These are phyloP conservation scores for Citrus cavaleriei DNA, from an alignment of 345 rosid species.

Conservation along the genomic window DNA sequence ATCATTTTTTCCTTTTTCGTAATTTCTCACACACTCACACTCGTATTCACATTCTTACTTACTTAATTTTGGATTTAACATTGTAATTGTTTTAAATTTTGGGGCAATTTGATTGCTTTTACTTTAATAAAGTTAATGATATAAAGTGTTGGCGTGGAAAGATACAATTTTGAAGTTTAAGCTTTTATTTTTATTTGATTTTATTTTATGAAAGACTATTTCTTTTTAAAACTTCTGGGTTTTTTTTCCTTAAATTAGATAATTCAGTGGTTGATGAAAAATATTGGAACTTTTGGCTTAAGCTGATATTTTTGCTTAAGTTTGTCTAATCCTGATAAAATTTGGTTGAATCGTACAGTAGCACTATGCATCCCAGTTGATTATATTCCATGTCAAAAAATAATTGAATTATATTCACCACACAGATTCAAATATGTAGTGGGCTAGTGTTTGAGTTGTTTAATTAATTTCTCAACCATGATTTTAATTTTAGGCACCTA, in stretches of 20 bases:
- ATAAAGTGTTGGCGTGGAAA: neutral
- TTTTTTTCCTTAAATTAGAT: neutral
- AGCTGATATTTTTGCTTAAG: neutral
- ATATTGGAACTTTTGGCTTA: neutral
- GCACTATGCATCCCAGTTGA: neutral
- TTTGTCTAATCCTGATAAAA: neutral
- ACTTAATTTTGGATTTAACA: neutral
- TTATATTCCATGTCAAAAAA: neutral
- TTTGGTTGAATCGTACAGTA: neutral
- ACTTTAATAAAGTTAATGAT: neutral
- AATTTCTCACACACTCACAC: neutral
- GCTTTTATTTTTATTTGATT: neutral
- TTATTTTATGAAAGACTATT: neutral
- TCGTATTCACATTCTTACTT: neutral
- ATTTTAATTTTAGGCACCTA: constrained; percentile 53
- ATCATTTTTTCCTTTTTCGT: neutral
- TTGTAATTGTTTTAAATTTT: neutral
- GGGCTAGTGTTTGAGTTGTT: neutral
- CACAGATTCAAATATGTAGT: neutral
- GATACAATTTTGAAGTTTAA: neutral
- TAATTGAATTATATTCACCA: neutral
- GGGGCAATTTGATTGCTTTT: neutral
- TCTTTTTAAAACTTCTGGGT: no score
- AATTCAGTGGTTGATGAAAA: neutral
- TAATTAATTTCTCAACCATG: neutral